Base-by-base conservation (phyloP, 73 alveolate species). In the Blepharisma japonicum region DNA sequence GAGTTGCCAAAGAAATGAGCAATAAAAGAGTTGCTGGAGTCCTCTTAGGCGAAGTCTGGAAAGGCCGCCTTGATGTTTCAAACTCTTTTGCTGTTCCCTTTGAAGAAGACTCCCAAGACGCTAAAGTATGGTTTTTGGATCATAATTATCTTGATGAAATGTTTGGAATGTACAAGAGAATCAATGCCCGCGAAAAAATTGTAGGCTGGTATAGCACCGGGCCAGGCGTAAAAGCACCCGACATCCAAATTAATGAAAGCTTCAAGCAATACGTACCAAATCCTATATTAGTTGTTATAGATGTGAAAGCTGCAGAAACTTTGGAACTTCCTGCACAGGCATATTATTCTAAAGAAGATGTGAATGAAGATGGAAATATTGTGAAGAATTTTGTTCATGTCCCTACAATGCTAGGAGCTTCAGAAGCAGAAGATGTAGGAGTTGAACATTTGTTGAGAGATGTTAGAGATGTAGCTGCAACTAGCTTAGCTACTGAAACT, bases 121-220 rank as follows among this genome's bases (percentile, higher is more conserved):
- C 97, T 38, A 91, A 95, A 84, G 94, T 97, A 27, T 97, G 99
- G 99, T 97, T 95, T 83, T 86, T 97, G 32, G 99, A 97, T 83
- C 99, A 96, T 86, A 94, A 96, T 85, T 97, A 89, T 83, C 97
- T 95, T 82, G 99, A 97, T 77, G 78, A 91, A 66, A 97, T 97
- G 99, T 95, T 87, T 77, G 97, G 86, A 77, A 96, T 97, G 99
- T 95, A 93, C 94, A 95, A 93, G 81, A 96, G 97, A 91, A 93
- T 95, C 79, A 94, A 95, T 71, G 93, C 97, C 7, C 95, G 92
- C 81, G 99, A 97, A 86, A 91, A 90, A 82, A 91, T 97, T 66
- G 97, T 97, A 45, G 99, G 99, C 27, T 97, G 99, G 99, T 97
- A 97, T 91, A 83, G 98, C 27, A 90, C 98, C 55, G 99, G 99